Conservation (phyloP, 352 stramenopile genomes). For the Thraustochytrium sp. region DNA sequence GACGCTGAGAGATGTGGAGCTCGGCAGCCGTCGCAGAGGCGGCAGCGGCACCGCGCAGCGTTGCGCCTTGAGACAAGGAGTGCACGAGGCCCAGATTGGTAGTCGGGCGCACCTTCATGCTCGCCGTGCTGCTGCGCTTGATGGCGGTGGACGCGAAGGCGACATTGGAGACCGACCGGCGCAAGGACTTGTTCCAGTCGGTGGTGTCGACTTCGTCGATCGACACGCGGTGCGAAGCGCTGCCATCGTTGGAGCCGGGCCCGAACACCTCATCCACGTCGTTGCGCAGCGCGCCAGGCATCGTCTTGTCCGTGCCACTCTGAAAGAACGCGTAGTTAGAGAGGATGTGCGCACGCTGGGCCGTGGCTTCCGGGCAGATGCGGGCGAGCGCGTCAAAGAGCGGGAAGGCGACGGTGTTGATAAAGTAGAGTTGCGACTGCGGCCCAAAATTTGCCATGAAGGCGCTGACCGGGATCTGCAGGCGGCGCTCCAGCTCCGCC, state of each 20-base stretch:
- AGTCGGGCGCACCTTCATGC: neutral
- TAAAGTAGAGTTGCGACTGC: conserved; percentile 27
- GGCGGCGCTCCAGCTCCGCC: conserved; percentile 9
- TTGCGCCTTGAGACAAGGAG: too few species aligned
- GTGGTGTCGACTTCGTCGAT: too few species aligned
- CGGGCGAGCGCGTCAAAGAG: neutral
- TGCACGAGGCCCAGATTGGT: too few species aligned
- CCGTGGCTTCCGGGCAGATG: neutral
- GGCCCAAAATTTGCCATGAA: conserved; percentile 33
- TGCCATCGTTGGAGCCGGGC: too few species aligned
- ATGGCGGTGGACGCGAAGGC: neutral
- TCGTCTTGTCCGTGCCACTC: neutral
- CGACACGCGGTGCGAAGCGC: too few species aligned
- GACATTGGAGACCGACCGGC: neutral
- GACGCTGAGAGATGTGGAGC: too few species aligned
- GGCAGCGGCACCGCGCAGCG: too few species aligned
- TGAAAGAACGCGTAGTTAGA: conserved; percentile 14
- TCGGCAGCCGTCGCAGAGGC: too few species aligned
- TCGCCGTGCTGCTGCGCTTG: neutral
- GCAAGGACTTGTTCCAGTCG: too few species aligned
- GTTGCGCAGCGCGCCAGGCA: neutral
- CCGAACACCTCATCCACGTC: too few species aligned
- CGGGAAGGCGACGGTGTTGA: neutral
- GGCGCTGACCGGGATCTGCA: neutral
- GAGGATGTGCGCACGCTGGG: neutral